Evolutionary conservation across 345 rosid genomes (phyloP), one percentile per base, ranked within the genome.

Genomic region (Bruguiera parviflora): DNA sequence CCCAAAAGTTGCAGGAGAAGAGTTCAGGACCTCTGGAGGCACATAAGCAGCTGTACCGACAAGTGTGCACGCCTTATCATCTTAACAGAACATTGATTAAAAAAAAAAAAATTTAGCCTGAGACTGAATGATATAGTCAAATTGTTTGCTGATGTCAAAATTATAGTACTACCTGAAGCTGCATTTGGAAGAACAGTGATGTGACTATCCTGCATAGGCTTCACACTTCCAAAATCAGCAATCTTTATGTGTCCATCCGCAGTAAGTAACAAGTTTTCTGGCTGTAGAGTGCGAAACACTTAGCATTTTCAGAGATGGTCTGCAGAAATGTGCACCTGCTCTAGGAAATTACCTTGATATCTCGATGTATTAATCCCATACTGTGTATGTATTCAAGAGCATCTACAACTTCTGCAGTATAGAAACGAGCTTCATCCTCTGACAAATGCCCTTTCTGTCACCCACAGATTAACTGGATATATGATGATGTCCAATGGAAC

Each of bases 11-110:
- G 98, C 97, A 2, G 99, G 98, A 70, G 99, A 96, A 68, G 99
- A 92, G 75, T 92, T 90, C 66, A 96, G 91, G 74, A 92, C 99
- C 86, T 96, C 97, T 4, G 98, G 98, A 67, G 99, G 98, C 51
- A 96, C 98, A 75, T 96, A 96, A 22, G 99, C 98, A 39, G 99
- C 99, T 66, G 99, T 96, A 29, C 99, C 99, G 58, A 95, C 97
- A 70, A 95, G 89, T 15, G 92, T 92, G 81, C 97, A 90, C 7
- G 89, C 94, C 84, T 92, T 95, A 74, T 95, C 99, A 76, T 90
- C 99, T 94, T 83, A 68, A 71, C 37, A 68, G 73, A 66, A 28
- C 33, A 72, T 25, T 28, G 68, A 28, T 0, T 46, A 32, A 32
- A 32, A 33, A 33, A 24, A 64, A 10, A 24, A 20, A 35, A 55